These are phyloP conservation scores for Melampsora larici-populina DNA, from an alignment of 1,284 basidiomycete species.

Conservation along the genomic window DNA sequence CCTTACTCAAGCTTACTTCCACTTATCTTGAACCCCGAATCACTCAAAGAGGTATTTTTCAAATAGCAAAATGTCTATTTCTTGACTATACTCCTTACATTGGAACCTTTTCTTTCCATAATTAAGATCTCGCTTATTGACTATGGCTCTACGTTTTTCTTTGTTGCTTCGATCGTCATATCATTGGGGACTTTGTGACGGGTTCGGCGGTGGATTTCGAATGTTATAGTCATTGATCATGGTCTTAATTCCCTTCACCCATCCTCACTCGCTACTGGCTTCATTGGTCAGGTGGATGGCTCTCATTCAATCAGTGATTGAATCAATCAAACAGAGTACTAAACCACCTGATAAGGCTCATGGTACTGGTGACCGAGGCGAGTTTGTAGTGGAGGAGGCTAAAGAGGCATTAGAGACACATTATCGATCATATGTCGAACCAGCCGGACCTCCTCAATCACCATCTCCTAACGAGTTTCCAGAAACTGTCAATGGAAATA, in stretches of 20 bases:
- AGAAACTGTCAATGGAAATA: not conserved
- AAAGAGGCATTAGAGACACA: conserved; percentile 37
- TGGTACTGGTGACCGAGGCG: conserved; percentile 17
- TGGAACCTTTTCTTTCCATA: not conserved
- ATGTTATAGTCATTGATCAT: conserved; percentile 34
- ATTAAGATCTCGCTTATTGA: conserved; percentile 58
- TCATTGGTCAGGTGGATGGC: conserved; percentile 41
- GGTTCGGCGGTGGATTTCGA: too few relatives aligned
- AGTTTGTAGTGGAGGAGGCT: conserved; percentile 37
- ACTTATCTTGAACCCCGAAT: conserved; percentile 45
- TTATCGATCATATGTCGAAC: conserved; percentile 34
- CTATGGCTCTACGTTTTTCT: conserved; percentile 54
- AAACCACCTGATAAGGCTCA: conserved; percentile 19
- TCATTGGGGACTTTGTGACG: not conserved
- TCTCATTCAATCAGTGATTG: conserved; percentile 35
- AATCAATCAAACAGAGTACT: conserved; percentile 34
- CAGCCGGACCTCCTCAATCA: conserved; percentile 62
- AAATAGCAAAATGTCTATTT: conserved; percentile 34
- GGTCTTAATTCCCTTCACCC: conserved; percentile 40
- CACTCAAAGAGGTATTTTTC: conserved; percentile 44
- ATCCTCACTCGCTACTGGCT: conserved; percentile 39
- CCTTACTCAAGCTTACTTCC: conserved; percentile 43
- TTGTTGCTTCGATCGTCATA: not conserved
- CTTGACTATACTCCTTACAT: not conserved
- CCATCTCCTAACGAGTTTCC: conserved; percentile 68